These are phyloP conservation scores for Hyphodiscus sp. DNA, from an alignment of 2,329 filamentous ascomycete genomes.

Conservation along the genomic window DNA sequence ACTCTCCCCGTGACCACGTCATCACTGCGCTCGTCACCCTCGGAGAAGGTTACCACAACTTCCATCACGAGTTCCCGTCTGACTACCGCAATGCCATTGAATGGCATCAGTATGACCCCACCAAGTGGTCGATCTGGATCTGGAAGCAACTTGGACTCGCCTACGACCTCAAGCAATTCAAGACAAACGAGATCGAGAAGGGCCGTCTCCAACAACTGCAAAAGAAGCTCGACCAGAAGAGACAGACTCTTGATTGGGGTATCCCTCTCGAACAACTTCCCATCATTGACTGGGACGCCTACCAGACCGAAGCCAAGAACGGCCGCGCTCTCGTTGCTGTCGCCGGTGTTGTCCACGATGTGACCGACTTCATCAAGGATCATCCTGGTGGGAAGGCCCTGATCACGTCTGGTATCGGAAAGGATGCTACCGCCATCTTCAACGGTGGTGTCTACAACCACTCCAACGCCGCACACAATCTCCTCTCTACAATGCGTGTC, in stretches of 20 bases:
- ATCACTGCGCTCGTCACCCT: conserved; percentile 81
- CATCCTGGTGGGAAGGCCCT: conserved; percentile 88
- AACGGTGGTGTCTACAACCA: conserved; percentile 88
- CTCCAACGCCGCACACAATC: conserved; percentile 84
- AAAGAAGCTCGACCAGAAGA: conserved; percentile 90
- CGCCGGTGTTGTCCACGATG: conserved; percentile 81
- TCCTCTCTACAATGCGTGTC: conserved; percentile 81
- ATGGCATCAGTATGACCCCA: conserved; percentile 89
- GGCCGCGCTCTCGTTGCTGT: conserved; percentile 72
- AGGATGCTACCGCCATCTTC: conserved; percentile 86
- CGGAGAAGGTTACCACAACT: conserved; percentile 90
- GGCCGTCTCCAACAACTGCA: conserved; percentile 81
- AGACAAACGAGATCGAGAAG: conserved; percentile 87
- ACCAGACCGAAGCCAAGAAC: conserved; percentile 68
- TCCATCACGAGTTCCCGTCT: conserved; percentile 90
- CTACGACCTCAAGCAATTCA: conserved; percentile 86
- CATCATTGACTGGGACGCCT: conserved; percentile 82
- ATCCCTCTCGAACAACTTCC: conserved; percentile 78
- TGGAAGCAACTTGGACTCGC: conserved; percentile 83
- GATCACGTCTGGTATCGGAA: conserved; percentile 75
- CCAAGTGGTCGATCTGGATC: conserved; percentile 80
- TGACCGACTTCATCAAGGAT: conserved; percentile 77
- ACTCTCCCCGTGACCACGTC: conserved; percentile 82
- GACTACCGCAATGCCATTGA: conserved; percentile 89
- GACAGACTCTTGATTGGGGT: conserved; percentile 77